Evolutionary conservation across 2,329 filamentous ascomycete genomes (phyloP).

Genomic region (Pleomassaria siparia): DNA sequence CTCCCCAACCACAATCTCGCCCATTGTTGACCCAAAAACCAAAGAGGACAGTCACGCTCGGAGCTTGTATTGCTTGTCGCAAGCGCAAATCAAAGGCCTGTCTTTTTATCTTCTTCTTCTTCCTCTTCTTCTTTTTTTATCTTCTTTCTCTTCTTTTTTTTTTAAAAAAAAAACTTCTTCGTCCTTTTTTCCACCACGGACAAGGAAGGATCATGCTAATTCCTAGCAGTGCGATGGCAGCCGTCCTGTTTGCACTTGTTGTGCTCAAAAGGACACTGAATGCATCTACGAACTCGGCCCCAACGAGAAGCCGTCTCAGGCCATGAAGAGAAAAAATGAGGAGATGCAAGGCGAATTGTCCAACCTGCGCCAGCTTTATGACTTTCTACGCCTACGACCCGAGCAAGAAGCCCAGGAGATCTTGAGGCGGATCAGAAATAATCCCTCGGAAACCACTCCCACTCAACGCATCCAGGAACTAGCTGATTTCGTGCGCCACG

Average conservation of each 20-base stretch:
- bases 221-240: constrained; percentile 27
- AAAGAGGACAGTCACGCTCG: constrained; percentile 38
- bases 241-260: constrained; percentile 35
- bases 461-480: constrained; percentile 30
- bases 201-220: no score
- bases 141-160: no score
- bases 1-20: constrained; percentile 22
- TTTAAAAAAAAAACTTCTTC: no score
- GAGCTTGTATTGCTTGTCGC: constrained; percentile 37
- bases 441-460: constrained; percentile 17
- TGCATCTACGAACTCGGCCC: constrained; percentile 38
- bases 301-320: constrained; percentile 39
- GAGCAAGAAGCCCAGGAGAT: constrained; percentile 34
- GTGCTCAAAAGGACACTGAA: constrained; percentile 33
- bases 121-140: no score
- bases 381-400: constrained; percentile 30
- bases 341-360: constrained; percentile 39
- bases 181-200: no score
- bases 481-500: constrained; percentile 26
- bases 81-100: constrained; percentile 36
- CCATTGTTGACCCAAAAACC: constrained; percentile 31
- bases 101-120: no score
- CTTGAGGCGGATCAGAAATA: constrained; percentile 27
- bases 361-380: constrained; percentile 35
- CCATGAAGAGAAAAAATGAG: constrained; percentile 40